Conservation (phyloP, 352 stramenopile species). For the Phytopythium chamaehyphon region DNA sequence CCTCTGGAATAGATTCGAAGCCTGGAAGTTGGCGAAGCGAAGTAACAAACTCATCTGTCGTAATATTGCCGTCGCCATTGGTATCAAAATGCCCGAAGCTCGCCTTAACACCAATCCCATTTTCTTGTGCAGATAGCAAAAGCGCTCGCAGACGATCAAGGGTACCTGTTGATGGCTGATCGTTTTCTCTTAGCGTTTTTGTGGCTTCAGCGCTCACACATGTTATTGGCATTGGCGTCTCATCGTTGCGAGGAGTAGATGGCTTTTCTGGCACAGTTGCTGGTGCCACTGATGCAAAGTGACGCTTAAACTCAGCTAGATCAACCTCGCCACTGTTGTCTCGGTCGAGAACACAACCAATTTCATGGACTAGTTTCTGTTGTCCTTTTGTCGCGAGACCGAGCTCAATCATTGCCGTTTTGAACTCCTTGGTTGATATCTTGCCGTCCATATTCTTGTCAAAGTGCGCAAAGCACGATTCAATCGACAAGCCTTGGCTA, state of each 20-base stretch:
- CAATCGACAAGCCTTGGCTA: conserved; percentile 44
- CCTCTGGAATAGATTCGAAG: conserved; percentile 29
- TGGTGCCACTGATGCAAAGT: conserved; percentile 25
- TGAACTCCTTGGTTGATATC: conserved; percentile 62
- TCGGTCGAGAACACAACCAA: conserved; percentile 50
- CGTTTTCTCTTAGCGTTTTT: neutral
- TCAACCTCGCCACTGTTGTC: conserved; percentile 66
- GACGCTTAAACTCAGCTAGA: conserved; percentile 52
- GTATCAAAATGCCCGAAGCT: conserved; percentile 61
- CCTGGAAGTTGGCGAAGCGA: conserved; percentile 41
- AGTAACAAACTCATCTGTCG: conserved; percentile 38
- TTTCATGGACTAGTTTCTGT: conserved; percentile 25
- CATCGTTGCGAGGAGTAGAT: neutral
- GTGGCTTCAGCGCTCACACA: neutral
- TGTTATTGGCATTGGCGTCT: too few species aligned
- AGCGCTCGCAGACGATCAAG: conserved; percentile 23
- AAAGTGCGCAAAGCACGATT: conserved; percentile 77
- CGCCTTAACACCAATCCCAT: conserved; percentile 27
- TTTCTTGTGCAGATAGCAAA: conserved; percentile 20
- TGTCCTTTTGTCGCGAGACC: conserved; percentile 22
- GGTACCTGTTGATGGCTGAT: conserved; percentile 1
- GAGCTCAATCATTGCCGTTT: conserved; percentile 47
- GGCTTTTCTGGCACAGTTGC: neutral
- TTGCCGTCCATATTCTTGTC: conserved; percentile 74
- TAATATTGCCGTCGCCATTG: conserved; percentile 38